Evolutionary conservation across 371 early-diverging fungal genomes (phyloP), one percentile per base, ranked within the genome.

Genomic region (Chytridiales sp.): DNA sequence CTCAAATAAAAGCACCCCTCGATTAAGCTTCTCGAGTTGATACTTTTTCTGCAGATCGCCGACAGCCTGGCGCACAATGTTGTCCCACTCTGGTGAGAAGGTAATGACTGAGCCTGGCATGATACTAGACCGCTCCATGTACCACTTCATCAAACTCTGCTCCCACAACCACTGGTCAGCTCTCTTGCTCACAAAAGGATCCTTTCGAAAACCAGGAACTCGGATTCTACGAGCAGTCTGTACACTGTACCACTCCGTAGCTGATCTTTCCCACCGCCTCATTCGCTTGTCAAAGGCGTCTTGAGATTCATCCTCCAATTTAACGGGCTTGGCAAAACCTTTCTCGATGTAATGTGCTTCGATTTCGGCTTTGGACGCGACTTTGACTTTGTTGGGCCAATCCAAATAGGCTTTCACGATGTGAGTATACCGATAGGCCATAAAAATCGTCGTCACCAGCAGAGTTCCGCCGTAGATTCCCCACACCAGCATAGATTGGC

Each of bases 41-140:
- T 62, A 72, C 57, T 68, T 68, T 40, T 62, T 61, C 39, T 62
- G 48, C n/a, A 72, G 35, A 36, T 69, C 63, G 6, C 52, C 65
- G 30, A 68, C 32, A 6, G 66, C 72, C 40, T 68, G 69, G 39
- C 62, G 61, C 21, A 60, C 42, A 26, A 63, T 32, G 15, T 43
- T 50, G 48, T 72, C 69, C 72, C 72, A 72, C 44, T 72, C 72
- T 11, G 27, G 39, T 2, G 64, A 61, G 44, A 64, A 72, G 27
- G 27, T 27, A 38, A 56, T 58, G 15, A 47, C 39, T 1, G 64
- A 26, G 19, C 68, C 72, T 13, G 47, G 47, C 21, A 19, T 21
- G 47, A 46, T 21, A 13, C 9, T 13, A 9, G 65, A 34, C 29
- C 60, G 52, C 36, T 54, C 52, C 26, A 59, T 51, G 55, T 62